Base-by-base conservation (phyloP, 495 filamentous ascomycete species). In the Tuber aestivum region DNA sequence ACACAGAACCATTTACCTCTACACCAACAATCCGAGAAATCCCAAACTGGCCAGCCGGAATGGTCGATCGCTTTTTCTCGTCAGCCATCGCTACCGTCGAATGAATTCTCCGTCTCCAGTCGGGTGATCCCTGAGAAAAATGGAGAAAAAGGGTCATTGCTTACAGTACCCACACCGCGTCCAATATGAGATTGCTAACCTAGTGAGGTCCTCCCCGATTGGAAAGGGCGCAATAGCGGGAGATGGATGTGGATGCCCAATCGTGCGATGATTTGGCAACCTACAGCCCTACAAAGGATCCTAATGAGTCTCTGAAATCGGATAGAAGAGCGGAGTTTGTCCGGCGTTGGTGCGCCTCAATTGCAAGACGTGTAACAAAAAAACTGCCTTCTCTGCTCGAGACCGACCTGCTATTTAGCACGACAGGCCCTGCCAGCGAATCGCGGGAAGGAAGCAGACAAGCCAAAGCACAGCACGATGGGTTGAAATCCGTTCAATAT, bases 51-150 rank as follows among this genome's bases (percentile, higher is more conserved):
- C 78, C 78, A 79, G 78, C 70, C 78, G 73, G 78, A 79, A 79
- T 75, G 70, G 78, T 70, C 72, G 78, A 79, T 79, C 78, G 78
- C 73, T 79, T 79, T 79, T 79, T 79, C 78, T 79, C 72, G 72
- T 79, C 78, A 79, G 70, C 76, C 76, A 79, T 79, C 78, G 78
- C 78, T 79, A 79, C 78, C 78, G 75, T 77, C 78, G 78, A 79
- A 79, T 79, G 78, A 79, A 79, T 79, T 79, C 78, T 79, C 78
- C 78, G 78, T 79, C 68, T 76, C 78, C 78, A 79, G 78, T 79
- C 78, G 78, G 78, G 78, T 79, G 78, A 79, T 79, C 78, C 78
- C 78, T 79, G 78, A 72, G 76, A 70, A 45, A 65, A 79, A 75
- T 75, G 18, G 76, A 65, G 56, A 79, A 79, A 79, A 79, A 79